Evolutionary conservation across 1,139 yeast species (phyloP).

Genomic region (Taphrina pruni): DNA sequence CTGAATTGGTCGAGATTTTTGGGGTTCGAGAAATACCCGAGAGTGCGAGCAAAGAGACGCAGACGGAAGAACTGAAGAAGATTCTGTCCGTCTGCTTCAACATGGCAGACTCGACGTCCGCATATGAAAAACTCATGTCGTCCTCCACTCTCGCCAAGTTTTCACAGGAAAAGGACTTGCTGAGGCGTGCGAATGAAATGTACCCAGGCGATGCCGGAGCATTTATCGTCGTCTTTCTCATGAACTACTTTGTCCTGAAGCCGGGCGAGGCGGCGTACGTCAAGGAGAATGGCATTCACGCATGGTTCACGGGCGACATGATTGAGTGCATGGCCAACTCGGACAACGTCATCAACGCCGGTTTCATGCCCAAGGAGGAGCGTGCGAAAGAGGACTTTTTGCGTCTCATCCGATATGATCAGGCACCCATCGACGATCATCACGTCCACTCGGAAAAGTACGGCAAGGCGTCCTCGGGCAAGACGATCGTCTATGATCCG

Average conservation of each 20-base stretch:
- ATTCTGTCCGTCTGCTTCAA: constrained; percentile 23
- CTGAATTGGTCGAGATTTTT: constrained; percentile 74
- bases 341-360: constrained; percentile 97
- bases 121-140: constrained; percentile 11
- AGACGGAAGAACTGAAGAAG: constrained; percentile 13
- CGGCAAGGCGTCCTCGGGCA: constrained; percentile 48
- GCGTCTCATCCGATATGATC: constrained; percentile 22
- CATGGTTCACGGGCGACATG: constrained; percentile 93
- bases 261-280: constrained; percentile 98
- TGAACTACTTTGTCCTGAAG: constrained; percentile 75
- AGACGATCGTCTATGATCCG: constrained; percentile 79
- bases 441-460: constrained; percentile 16
- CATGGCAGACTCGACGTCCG: constrained; percentile 19
- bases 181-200: constrained; percentile 77
- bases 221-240: constrained; percentile 84
- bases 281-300: constrained; percentile 97
- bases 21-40: constrained; percentile 58
- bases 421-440: constrained; percentile 23
- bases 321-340: constrained; percentile 99
- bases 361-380: constrained; percentile 84
- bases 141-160: constrained; percentile 4
- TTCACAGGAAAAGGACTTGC: constrained; percentile 55
- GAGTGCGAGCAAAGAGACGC: constrained; percentile 50
- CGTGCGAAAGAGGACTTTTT: constrained; percentile 18
- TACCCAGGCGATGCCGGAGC: constrained; percentile 93